Evolutionary conservation across 2,329 filamentous ascomycete genomes (phyloP).

Genomic region (Corynespora cassiicola): DNA sequence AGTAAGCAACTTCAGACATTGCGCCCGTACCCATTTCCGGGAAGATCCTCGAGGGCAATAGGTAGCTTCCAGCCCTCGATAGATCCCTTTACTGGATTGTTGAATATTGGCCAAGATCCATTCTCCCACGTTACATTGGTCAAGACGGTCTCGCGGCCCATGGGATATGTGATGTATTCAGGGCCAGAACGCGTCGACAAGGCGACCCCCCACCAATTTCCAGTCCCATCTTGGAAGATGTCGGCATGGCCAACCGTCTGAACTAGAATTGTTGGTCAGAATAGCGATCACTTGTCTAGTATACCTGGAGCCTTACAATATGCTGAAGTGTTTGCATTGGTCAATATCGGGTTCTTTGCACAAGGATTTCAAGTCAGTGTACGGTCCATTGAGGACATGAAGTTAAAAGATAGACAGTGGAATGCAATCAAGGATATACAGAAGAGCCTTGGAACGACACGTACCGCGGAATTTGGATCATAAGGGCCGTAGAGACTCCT

Average conservation of each 20-base stretch:
- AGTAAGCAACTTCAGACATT: too few species aligned
- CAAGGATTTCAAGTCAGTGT: too few species aligned
- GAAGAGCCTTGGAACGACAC: too few species aligned
- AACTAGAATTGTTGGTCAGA: conserved; percentile 11
- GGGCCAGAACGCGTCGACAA: conserved; percentile 32
- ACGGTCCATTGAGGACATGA: too few species aligned
- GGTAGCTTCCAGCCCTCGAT: conserved; percentile 55
- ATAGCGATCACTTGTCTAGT: conserved; percentile 6
- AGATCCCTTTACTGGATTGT: conserved; percentile 48
- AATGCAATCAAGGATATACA: too few species aligned
- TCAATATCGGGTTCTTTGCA: conserved; percentile 52
- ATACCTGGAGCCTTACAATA: conserved; percentile 34
- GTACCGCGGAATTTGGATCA: conserved; percentile 31
- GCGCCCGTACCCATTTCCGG: conserved; percentile 46
- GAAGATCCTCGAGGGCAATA: conserved; percentile 35
- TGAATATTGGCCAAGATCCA: conserved; percentile 53
- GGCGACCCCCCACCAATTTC: conserved; percentile 36
- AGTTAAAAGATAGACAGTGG: too few species aligned
- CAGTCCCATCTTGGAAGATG: conserved; percentile 30
- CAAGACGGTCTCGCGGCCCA: conserved; percentile 36
- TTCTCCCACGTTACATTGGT: conserved; percentile 32
- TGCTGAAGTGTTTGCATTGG: conserved; percentile 43
- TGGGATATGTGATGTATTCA: conserved; percentile 30
- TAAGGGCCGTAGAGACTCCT: conserved; percentile 45
- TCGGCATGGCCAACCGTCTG: conserved; percentile 36